Base-by-base conservation (phyloP, 2,329 filamentous ascomycete species). In the Monilinia polystroma region DNA sequence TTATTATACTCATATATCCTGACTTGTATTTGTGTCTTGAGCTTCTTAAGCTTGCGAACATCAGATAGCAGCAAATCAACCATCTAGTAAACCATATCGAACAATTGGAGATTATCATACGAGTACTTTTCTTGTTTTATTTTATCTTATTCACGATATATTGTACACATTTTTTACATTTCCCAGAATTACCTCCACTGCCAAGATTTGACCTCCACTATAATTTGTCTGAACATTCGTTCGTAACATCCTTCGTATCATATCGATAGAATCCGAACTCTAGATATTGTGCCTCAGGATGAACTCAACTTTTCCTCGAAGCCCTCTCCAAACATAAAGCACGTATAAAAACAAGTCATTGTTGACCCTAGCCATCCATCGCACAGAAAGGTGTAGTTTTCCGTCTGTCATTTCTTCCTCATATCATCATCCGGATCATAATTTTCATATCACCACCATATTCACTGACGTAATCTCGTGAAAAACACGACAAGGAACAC, bases 401-500 rank as follows among this genome's bases (percentile, higher is more conserved):
- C 7, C 29, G 14, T 49, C 29, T 12, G 12, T 49, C 20, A 8
- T 23, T 12, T 38, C 43, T 14, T 11, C 38, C 16, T 45, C 38
- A 12, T 58, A 29, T 16, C 10, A 59, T 32, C 43, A 51, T 16
- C 57, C 16, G 35, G 26, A 54, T 29, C 59, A 43, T n/a, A 49
- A 38, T 7, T 14, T 18, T 38, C 18, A 7, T 56, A 49, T 23
- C 26, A 52, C 18, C 23, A 32, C 10, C 7, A 41, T 3, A 41
- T 18, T 35, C 32, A 49, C 10, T 45, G 14, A 26, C 20, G 63
- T 6, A 64, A 18, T 43, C 51, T 43, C 26, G 45, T 53, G 47
- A 67, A 64, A 38, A 58, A 72, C 20, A 51, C 64, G 35, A 68
- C 66, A 4, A 74, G 58, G 49, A 72, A 71, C 35, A 63, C 68